These are phyloP conservation scores for Oryza brachyantha DNA, from an alignment of 176 grass and related monocot species.

Conservation along the genomic window DNA sequence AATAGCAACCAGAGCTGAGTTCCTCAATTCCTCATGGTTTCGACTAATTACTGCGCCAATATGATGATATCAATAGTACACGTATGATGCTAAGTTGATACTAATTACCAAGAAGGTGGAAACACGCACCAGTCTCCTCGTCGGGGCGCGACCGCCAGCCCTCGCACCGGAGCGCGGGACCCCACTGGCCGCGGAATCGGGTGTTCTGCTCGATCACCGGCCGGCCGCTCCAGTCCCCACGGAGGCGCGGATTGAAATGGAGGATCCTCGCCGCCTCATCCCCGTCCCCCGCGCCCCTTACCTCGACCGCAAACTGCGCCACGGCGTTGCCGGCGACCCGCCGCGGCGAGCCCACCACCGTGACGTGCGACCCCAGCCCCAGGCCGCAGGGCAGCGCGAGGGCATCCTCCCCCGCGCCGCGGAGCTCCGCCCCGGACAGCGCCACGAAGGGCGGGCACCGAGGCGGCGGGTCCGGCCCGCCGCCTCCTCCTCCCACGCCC, in stretches of 20 bases:
- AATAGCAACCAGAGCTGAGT: not conserved
- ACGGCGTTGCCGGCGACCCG: constrained; percentile 19
- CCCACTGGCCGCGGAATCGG: constrained; percentile 86
- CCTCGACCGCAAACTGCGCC: constrained; percentile 74
- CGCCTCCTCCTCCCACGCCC: not conserved
- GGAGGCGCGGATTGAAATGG: constrained; percentile 80
- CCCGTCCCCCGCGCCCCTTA: constrained; percentile 56
- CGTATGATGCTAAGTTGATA: too few relatives aligned
- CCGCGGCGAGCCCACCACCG: constrained; percentile 66
- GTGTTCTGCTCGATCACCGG: constrained; percentile 90
- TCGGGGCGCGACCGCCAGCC: constrained; percentile 44
- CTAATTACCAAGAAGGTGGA: too few relatives aligned
- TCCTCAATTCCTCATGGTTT: not conserved
- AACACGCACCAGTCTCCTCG: constrained; percentile 62
- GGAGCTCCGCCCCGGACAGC: not conserved
- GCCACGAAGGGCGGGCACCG: constrained; percentile 55
- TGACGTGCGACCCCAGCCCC: constrained; percentile 71
- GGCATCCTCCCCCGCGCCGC: not conserved
- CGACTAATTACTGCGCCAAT: not conserved
- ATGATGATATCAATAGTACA: too few relatives aligned
- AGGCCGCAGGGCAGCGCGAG: constrained; percentile 72
- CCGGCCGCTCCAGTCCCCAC: constrained; percentile 72
- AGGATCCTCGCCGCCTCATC: constrained; percentile 64
- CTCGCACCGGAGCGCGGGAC: constrained; percentile 71
- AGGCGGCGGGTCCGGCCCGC: not conserved